Evolutionary conservation across 2,329 filamentous ascomycete species (phyloP).

Genomic region (Exophiala viscosa): DNA sequence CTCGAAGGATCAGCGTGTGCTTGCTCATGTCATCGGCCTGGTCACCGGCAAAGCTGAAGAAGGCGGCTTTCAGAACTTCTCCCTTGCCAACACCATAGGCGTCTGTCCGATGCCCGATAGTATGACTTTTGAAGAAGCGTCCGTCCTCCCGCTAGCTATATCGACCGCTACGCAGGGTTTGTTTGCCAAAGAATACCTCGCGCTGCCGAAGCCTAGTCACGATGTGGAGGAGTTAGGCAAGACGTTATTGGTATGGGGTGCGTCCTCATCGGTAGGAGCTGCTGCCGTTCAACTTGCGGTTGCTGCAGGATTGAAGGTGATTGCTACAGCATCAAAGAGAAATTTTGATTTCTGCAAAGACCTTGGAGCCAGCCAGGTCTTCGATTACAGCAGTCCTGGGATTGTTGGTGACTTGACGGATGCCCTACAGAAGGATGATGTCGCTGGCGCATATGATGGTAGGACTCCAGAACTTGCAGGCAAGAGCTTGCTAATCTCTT

Average conservation of each 20-base stretch:
- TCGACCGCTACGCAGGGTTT: constrained; percentile 33
- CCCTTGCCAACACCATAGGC: constrained; percentile 27
- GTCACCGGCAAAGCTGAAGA: constrained; percentile 17
- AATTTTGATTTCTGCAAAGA: constrained; percentile 45
- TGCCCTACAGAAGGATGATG: constrained; percentile 12
- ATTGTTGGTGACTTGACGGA: constrained; percentile 23
- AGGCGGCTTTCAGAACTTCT: constrained; percentile 34
- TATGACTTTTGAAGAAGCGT: constrained; percentile 32
- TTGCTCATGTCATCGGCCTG: constrained; percentile 28
- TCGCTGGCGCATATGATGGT: constrained; percentile 22
- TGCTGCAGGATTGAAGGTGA: constrained; percentile 39
- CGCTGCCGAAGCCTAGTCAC: constrained; percentile 14
- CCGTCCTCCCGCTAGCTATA: constrained; percentile 34
- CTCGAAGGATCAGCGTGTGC: constrained; percentile 32
- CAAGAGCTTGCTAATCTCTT: not conserved
- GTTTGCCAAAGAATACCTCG: constrained; percentile 30
- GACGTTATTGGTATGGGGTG: constrained; percentile 51
- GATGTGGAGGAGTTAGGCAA: constrained; percentile 26
- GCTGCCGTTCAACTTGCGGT: constrained; percentile 44
- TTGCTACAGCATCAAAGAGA: constrained; percentile 37
- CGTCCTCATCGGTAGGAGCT: constrained; percentile 46
- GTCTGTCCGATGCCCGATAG: constrained; percentile 29
- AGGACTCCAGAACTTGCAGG: not conserved
- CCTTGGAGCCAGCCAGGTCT: constrained; percentile 44
- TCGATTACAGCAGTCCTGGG: constrained; percentile 40